Evolutionary conservation across 768 basidiomycete genomes (phyloP).

Genomic region (Pholiota microspora): DNA sequence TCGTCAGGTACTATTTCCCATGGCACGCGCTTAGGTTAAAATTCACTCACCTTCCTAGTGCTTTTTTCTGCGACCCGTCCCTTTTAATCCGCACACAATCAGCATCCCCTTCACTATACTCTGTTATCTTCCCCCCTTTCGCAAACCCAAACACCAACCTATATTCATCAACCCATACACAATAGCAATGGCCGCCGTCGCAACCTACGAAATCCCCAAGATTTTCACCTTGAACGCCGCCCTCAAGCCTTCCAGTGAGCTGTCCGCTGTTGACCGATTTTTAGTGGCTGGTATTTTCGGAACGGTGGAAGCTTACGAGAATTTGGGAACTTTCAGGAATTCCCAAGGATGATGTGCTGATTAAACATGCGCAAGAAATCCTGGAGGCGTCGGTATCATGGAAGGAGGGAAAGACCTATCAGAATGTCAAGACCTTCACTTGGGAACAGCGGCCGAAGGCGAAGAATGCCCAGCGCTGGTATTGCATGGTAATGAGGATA

Average conservation of each 20-base stretch:
- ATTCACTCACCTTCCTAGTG: background rate
- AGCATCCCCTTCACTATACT: background rate
- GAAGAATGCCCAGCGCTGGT: conserved; percentile 40
- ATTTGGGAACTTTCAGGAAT: conserved; percentile 34
- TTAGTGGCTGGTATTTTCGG: background rate
- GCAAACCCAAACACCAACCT: background rate
- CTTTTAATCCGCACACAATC: background rate
- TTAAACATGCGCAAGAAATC: conserved; percentile 41
- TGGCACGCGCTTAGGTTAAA: background rate
- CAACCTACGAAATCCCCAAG: background rate
- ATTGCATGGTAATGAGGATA: conserved; percentile 49
- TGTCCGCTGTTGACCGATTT: background rate
- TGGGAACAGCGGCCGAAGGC: background rate
- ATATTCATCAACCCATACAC: background rate
- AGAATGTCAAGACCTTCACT: conserved; percentile 38
- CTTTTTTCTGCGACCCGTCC: background rate
- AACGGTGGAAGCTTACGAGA: background rate
- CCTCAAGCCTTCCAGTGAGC: background rate
- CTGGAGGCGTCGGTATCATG: conserved; percentile 45
- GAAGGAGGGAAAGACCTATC: conserved; percentile 49
- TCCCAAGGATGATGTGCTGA: conserved; percentile 44
- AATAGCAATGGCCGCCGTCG: background rate
- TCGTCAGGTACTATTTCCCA: background rate
- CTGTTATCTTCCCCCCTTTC: no score
- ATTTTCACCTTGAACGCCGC: background rate